Percentiles rank a stretch among this genome's conserved stretches.
These are phyloP conservation scores for Cystobasidium ongulense DNA, from an alignment of 768 basidiomycete genomes.

Conservation along the genomic window DNA sequence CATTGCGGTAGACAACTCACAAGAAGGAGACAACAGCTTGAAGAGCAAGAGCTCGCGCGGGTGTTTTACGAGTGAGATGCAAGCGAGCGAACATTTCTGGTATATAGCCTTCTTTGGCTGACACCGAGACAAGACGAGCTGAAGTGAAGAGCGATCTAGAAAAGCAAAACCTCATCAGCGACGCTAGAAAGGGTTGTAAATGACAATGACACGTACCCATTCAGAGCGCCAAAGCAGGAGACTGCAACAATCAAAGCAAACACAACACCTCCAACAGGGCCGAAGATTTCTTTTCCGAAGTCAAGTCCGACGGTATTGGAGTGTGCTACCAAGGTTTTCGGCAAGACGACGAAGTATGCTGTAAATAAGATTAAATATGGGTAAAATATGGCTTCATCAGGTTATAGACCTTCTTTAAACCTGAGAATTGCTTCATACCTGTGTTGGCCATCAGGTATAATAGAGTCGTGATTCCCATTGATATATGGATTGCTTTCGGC, in stretches of 20 bases:
- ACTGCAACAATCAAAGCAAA: constrained; percentile 88
- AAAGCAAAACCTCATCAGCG: neutral
- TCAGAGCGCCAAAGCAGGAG: constrained; percentile 90
- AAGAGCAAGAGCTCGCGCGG: constrained; percentile 74
- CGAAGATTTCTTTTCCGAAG: constrained; percentile 79
- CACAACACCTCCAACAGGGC: constrained; percentile 70
- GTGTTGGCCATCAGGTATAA: neutral
- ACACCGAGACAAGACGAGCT: constrained; percentile 77
- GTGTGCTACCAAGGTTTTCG: constrained; percentile 42
- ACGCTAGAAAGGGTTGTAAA: neutral
- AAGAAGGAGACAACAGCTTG: constrained; percentile 54
- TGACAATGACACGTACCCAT: constrained; percentile 52
- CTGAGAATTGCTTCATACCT: neutral
- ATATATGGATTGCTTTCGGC: constrained; percentile 78
- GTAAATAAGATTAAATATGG: too few relatives aligned
- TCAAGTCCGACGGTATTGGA: constrained; percentile 53
- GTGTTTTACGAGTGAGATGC: constrained; percentile 68
- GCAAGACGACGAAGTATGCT: constrained; percentile 91
- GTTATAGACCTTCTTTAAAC: neutral
- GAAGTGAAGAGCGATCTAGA: constrained; percentile 64
- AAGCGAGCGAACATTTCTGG: constrained; percentile 73
- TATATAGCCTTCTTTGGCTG: constrained; percentile 77
- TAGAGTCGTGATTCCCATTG: constrained; percentile 74
- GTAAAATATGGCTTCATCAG: constrained; percentile 50
- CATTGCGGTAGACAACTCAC: constrained; percentile 45